Base-by-base conservation (phyloP, 2,329 filamentous ascomycete species). In the Sporothrix phasma region DNA sequence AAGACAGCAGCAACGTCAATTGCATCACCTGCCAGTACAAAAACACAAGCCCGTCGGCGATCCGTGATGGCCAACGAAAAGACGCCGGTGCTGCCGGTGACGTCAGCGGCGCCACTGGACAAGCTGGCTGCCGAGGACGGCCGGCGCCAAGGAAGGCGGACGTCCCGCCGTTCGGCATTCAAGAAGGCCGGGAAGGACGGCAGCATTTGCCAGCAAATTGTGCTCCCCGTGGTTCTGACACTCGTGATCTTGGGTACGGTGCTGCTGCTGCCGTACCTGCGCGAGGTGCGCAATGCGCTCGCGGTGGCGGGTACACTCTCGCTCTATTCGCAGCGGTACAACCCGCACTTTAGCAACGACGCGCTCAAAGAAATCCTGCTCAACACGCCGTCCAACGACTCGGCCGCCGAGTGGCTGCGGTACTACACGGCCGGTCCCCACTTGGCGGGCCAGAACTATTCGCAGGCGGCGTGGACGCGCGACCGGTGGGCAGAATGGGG, bases 391-490 rank as follows among this genome's bases (percentile, higher is more conserved):
- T 81, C 79, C 64, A 77, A 79, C 34, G 76, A 81, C 54, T 80
- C 80, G 67, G 83, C 82, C 8, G 80, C 83, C 67, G 84, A 90
- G 75, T 92, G 88, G 88, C 90, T 86, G 73, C 79, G 79, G 67
- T 93, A 92, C 73, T 93, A 93, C 71, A 89, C 89, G 0, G 78
- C 86, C 0, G 90, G 90, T 0, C 81, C 87, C 19, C 90, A 93
- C 75, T 76, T 93, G 58, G 88, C 88, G 0, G 89, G 90, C 22
- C 86, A 88, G 76, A 94, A 93, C 72, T 80, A 86, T 66, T 90
- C 87, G 22, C 69, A 84, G 81, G 88, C 87, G 3, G 74, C 85
- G 51, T 93, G 89, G 89, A 94, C 90, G 0, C 81, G 83, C 68
- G 82, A 90, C 65, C 84, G 81, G 69, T 90, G 90, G 88, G 78